A percentile compares a stretch with the other conserved stretches of the same genome.
These are phyloP conservation scores for Podospora pseudocomata DNA, from an alignment of 495 filamentous ascomycete genomes.

Conservation along the genomic window DNA sequence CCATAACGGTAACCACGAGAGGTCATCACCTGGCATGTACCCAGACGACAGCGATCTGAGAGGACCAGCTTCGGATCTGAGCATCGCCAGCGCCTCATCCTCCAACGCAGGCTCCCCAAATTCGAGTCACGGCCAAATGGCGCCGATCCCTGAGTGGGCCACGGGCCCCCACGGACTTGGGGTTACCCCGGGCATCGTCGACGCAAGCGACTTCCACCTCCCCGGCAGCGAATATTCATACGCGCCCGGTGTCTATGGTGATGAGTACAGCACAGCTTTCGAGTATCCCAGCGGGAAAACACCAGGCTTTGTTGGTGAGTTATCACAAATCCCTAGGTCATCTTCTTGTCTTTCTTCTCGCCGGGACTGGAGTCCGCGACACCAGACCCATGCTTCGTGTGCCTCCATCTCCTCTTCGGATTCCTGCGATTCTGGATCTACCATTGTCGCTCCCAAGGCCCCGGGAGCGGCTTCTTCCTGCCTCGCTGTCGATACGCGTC, in stretches of 20 bases:
- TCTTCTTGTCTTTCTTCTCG: constrained; percentile 23
- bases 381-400: constrained; percentile 9
- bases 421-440: constrained; percentile 36
- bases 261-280: constrained; percentile 43
- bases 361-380: constrained; percentile 9
- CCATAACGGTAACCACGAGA: constrained; percentile 21
- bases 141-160: constrained; percentile 56
- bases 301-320: constrained; percentile 77
- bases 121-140: constrained; percentile 57
- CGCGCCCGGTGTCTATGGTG: constrained; percentile 39
- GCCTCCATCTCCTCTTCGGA: constrained; percentile 27
- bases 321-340: constrained; percentile 35
- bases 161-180: constrained; percentile 59
- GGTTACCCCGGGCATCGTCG: constrained; percentile 64
- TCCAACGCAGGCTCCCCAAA: constrained; percentile 81
- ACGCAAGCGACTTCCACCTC: constrained; percentile 52
- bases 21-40: constrained; percentile 41
- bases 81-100: constrained; percentile 74
- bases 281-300: constrained; percentile 55
- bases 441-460: constrained; percentile 24
- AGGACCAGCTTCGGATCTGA: constrained; percentile 56
- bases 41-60: constrained; percentile 46
- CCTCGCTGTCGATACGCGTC: constrained; percentile 34
- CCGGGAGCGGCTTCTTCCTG: constrained; percentile 13
- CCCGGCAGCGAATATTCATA: constrained; percentile 56